These are phyloP conservation scores for Mycothermus thermophilus DNA, from an alignment of 495 filamentous ascomycete species.

Conservation along the genomic window DNA sequence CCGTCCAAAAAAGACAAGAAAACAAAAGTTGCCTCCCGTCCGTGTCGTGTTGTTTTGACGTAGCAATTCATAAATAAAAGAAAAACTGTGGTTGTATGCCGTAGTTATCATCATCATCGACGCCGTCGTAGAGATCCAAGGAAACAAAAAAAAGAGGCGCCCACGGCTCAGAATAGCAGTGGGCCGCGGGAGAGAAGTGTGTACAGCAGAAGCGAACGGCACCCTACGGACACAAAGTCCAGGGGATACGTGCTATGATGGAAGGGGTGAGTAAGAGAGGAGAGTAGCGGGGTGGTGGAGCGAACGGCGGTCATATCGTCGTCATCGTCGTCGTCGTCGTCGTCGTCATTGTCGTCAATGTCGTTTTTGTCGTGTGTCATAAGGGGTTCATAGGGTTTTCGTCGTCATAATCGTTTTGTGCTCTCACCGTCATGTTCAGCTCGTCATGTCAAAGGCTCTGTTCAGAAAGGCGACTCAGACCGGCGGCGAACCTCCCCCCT, in stretches of 20 bases:
- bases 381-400: neutral
- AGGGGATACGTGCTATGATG: neutral
- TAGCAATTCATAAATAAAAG: neutral
- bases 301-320: no score
- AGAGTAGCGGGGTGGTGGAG: no score
- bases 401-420: neutral
- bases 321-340: neutral
- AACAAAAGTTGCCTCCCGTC: no score
- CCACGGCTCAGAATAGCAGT: neutral
- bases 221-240: no score
- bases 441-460: neutral
- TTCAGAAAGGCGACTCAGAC: conserved; percentile 30
- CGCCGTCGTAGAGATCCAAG: no score
- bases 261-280: neutral
- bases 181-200: neutral
- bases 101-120: conserved; percentile 1
- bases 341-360: neutral
- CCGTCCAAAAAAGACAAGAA: no score
- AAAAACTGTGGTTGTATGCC: no score
- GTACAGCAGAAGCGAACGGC: conserved; percentile 3
- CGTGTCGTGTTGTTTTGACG: no score
- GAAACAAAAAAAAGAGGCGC: neutral
- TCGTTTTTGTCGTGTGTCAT: neutral
- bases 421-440: neutral
- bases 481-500: conserved; percentile 11